Evolutionary conservation across 331 rosid genomes (phyloP).

Genomic region (Malus hybrid): DNA sequence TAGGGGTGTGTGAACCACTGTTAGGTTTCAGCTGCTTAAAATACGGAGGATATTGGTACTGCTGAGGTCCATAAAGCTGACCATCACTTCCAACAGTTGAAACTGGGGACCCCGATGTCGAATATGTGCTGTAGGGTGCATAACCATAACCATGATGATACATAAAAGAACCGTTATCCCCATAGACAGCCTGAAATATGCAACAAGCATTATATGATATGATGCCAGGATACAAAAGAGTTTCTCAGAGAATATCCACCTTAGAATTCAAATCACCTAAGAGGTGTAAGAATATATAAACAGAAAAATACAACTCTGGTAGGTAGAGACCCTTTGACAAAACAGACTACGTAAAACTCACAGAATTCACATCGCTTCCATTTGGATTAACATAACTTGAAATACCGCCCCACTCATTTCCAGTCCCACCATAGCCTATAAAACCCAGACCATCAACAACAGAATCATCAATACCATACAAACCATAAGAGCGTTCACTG

Average conservation of each 20-base stretch:
- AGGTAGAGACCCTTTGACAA: not conserved
- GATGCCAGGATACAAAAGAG: not conserved
- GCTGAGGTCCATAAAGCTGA: conserved; percentile 88
- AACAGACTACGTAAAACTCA: conserved; percentile 15
- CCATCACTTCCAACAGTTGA: conserved; percentile 89
- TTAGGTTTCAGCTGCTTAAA: conserved; percentile 68
- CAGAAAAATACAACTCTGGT: not conserved
- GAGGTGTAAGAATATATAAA: not conserved
- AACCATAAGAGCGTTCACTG: not conserved
- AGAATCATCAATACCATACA: not conserved
- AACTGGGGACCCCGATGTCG: conserved; percentile 80
- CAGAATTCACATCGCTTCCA: conserved; percentile 77
- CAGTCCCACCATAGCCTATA: conserved; percentile 62
- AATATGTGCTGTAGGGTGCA: conserved; percentile 70
- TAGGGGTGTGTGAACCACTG: conserved; percentile 47
- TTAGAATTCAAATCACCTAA: not conserved
- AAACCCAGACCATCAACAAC: not conserved
- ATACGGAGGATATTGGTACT: conserved; percentile 92
- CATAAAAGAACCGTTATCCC: conserved; percentile 72
- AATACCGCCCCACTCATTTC: conserved; percentile 70
- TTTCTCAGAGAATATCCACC: not conserved
- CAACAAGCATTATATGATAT: not conserved
- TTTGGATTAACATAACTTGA: conserved; percentile 58
- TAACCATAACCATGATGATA: conserved; percentile 85
- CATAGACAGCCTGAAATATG: conserved; percentile 59